Percentiles rank a stretch among this genome's conserved stretches.
Evolutionary conservation across 768 basidiomycete species (phyloP).

Genomic region (Lentinula aciculospora): DNA sequence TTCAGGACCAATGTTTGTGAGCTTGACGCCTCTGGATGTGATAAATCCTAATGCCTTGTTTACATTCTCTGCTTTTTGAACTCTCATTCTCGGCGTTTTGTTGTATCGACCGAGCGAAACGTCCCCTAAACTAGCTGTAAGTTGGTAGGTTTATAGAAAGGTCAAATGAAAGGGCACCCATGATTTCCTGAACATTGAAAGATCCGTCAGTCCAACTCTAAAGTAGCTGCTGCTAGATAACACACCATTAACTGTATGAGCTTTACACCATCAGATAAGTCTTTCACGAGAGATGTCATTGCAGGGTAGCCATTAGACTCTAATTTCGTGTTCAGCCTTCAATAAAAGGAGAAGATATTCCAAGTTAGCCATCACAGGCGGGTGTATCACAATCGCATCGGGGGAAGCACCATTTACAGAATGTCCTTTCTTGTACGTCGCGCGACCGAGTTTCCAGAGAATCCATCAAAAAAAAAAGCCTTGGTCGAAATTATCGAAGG

Average conservation of each 20-base stretch:
- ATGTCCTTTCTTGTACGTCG: conserved; percentile 72
- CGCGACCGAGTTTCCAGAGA: conserved; percentile 60
- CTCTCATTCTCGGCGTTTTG: conserved; percentile 80
- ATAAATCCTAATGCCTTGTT: conserved; percentile 97
- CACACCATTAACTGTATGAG: conserved; percentile 91
- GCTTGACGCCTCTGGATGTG: conserved; percentile 85
- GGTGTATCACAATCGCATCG: not conserved
- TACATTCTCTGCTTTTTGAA: conserved; percentile 98
- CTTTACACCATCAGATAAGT: conserved; percentile 92
- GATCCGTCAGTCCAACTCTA: conserved; percentile 3
- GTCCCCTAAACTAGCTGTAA: conserved; percentile 50
- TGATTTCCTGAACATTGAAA: conserved; percentile 92
- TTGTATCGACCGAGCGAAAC: conserved; percentile 94
- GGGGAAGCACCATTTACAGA: conserved; percentile 77
- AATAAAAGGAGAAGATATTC: not conserved
- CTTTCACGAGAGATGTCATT: conserved; percentile 84
- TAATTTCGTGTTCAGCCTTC: conserved; percentile 93
- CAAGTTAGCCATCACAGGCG: not conserved
- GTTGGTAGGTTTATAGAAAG: not conserved
- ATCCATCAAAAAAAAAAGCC: conserved; percentile 30
- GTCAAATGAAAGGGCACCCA: conserved; percentile 51
- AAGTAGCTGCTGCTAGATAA: conserved; percentile 4
- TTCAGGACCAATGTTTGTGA: conserved; percentile 98
- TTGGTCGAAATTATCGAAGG: conserved; percentile 6
- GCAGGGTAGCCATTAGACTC: conserved; percentile 80